Conservation (phyloP, 1,284 basidiomycete species). For the Blastosporella zonata region DNA sequence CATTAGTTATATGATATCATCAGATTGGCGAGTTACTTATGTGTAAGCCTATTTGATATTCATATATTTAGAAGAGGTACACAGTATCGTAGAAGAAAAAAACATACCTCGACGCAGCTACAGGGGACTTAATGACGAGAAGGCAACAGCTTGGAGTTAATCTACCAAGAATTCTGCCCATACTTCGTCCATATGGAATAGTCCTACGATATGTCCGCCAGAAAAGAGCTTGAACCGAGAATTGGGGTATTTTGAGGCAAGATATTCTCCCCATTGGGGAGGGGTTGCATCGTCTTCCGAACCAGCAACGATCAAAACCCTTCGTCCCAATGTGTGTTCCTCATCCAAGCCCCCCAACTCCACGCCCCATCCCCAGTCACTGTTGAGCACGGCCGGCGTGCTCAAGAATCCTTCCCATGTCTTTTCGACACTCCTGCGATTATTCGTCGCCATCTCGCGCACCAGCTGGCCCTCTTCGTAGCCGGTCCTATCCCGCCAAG, state of each 20-base stretch:
- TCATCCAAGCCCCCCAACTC: conserved; percentile 37
- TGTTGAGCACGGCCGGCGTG: conserved; percentile 32
- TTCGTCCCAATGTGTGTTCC: conserved; percentile 34
- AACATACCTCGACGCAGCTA: not conserved
- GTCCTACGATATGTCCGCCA: conserved; percentile 40
- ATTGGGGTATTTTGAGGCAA: conserved; percentile 38
- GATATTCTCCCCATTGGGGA: conserved; percentile 35
- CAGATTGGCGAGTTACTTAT: too few species aligned
- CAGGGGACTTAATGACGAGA: too few species aligned
- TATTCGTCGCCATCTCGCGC: conserved; percentile 34
- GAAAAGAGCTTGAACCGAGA: conserved; percentile 28
- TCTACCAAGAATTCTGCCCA: conserved; percentile 26
- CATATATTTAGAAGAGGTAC: too few species aligned
- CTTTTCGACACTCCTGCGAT: conserved; percentile 36
- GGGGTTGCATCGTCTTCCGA: conserved; percentile 34
- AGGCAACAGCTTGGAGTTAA: not conserved
- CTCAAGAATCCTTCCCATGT: conserved; percentile 45
- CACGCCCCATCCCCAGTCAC: conserved; percentile 43
- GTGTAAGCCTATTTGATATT: too few species aligned
- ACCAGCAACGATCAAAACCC: conserved; percentile 36
- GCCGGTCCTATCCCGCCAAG: conserved; percentile 36
- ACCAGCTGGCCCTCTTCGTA: conserved; percentile 35
- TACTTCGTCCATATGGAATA: conserved; percentile 36
- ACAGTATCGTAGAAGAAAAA: not conserved
- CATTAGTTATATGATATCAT: too few species aligned